Base-by-base conservation (phyloP, 2,329 filamentous ascomycete genomes). In the Cadophora sp. region DNA sequence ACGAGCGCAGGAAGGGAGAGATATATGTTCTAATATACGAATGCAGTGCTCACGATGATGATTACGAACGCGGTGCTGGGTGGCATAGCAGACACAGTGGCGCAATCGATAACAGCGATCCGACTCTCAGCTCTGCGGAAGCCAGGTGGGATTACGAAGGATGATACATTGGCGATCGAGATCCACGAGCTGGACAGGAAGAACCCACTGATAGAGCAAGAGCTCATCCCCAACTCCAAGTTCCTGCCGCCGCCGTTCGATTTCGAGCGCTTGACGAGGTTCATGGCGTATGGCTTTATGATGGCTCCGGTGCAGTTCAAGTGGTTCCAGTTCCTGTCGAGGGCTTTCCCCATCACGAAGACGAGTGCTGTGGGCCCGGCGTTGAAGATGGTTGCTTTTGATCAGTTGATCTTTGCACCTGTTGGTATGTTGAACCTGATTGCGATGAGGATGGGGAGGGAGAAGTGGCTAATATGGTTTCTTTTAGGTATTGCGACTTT, bases 281-380 rank as follows among this genome's bases (percentile, higher is more conserved):
- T 98, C 83, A 97, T 98, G 93, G 91, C 92, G 5, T 99, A 98
- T 79, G 94, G 94, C 77, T 97, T 98, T 82, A 87, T 91, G 77
- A 97, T 98, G 93, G 94, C 96, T 4, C 96, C 96, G 0, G 75
- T 97, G 39, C 95, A 98, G 79, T 97, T 97, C 82, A 91, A 93
- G 78, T 99, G 96, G 96, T 98, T 98, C 81, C 87, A 88, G 61
- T 94, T 97, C 79, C 83, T 99, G 70, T 91, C 89, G 41, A 85
- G 84, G 71, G 85, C 89, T 11, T 99, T 99, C 76, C 96, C 96
- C 5, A 89, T 97, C 60, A 91, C 90, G 61, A 93, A 95, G 83
- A 86, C 84, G 13, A 87, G 87, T 73, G 90, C 90, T 1, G 90
- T 93, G 59, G 82, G 84, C 2, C 93, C 94, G 39, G 93, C 93